Base-by-base conservation (phyloP, 352 stramenopile genomes). In the Globisporangium yorkense region DNA sequence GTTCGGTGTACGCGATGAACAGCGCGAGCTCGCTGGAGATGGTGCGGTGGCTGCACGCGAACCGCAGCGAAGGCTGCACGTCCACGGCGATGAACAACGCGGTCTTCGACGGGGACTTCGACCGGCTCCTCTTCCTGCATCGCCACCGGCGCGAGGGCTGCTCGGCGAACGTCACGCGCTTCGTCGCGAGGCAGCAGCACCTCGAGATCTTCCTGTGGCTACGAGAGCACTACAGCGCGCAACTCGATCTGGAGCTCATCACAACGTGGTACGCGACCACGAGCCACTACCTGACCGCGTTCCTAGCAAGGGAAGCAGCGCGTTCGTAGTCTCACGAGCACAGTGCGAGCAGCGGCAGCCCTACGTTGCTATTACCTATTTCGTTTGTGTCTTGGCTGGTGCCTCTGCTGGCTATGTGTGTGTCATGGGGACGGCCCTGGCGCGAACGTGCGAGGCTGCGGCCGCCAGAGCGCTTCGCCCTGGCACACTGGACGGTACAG, bases 401-500 rank as follows among this genome's bases (percentile, higher is more conserved):
- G 1, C 21, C 33, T 5, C n/a, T 16, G 5, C 3, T 20, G 1
- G 16, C n/a, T 15, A 0, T 1, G 24, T 8, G 16, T 2, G 10
- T 8, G 41, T 47, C 41, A 46, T n/a, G 50, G 27, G 0, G 35
- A 56, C 35, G 33, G 3, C 31, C 24, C 9, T n/a, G 50, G 33
- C n/a, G 74, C 71, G 59, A 94, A 94, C 54, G 71, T 70, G 43
- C 77, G 75, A 8, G 81, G 80, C 63, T 87, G 88, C 10, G 84
- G 84, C 24, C 77, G 82, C 82, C 82, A 94, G 49, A 90, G 72
- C 31, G 62, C 52, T 15, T 61, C 50, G n/a, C 74, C 79, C n/a
- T 87, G 60, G 16, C 69, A 68, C 58, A 84, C 65, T 15, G 80
- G 80, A 7, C 81, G 80, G 49, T 83, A 77, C 16, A 94, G 59